These are phyloP conservation scores for Candida sojae DNA, from an alignment of 1,139 yeast genomes.

Conservation along the genomic window DNA sequence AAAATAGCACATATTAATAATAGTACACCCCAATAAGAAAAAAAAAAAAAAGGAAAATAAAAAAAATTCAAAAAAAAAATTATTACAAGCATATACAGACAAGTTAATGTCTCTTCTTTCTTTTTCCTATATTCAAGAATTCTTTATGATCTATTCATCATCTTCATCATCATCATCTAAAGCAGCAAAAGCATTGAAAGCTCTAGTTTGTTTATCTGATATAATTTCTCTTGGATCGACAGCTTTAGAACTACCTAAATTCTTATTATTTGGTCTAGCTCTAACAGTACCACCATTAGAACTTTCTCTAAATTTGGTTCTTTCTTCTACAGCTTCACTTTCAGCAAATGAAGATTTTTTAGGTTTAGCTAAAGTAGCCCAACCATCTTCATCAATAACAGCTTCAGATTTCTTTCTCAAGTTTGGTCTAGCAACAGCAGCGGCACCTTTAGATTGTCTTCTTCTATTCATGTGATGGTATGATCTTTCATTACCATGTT, in stretches of 20 bases:
- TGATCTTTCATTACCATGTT: conserved; percentile 48
- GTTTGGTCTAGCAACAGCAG: conserved; percentile 49
- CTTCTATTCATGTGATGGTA: conserved; percentile 56
- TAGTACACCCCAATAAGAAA: not conserved
- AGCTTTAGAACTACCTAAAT: conserved; percentile 72
- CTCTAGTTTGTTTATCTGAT: conserved; percentile 63
- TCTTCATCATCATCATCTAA: conserved; percentile 58
- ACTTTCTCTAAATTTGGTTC: conserved; percentile 48
- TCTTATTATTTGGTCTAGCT: conserved; percentile 71
- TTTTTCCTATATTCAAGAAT: conserved; percentile 2
- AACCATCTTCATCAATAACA: conserved; percentile 72
- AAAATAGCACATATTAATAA: not conserved
- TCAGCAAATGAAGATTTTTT: conserved; percentile 47
- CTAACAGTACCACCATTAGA: conserved; percentile 43
- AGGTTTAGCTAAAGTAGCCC: conserved; percentile 63
- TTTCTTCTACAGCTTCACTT: conserved; percentile 50
- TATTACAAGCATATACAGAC: conserved; percentile 3
- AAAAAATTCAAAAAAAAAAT: conserved; percentile 5
- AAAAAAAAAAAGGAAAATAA: not conserved
- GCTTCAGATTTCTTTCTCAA: conserved; percentile 61
- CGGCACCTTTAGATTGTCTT: conserved; percentile 52
- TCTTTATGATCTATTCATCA: conserved; percentile 4
- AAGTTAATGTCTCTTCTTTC: not conserved
- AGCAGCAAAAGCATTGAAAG: conserved; percentile 80
- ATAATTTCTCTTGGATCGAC: conserved; percentile 70